A percentile compares a stretch with the other conserved stretches of the same genome.
Evolutionary conservation across 345 rosid genomes (phyloP).

Genomic region (Eucalyptus fibrosa): DNA sequence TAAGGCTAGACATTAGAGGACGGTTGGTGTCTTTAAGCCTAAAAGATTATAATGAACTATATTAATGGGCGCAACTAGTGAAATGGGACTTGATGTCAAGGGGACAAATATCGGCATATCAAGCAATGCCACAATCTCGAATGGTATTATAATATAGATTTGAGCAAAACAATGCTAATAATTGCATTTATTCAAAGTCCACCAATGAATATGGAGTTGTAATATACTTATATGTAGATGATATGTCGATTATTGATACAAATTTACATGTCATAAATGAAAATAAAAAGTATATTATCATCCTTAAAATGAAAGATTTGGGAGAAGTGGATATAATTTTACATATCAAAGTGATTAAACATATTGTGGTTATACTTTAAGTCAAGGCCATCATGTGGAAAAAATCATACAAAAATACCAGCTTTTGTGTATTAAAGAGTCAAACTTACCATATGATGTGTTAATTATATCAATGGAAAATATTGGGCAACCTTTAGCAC

Average conservation of each 20-base stretch:
- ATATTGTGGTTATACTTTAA: too few relatives aligned
- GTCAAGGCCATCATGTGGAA: background rate
- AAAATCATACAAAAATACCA: background rate
- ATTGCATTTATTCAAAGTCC: background rate
- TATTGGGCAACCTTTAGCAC: too few relatives aligned
- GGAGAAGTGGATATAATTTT: background rate
- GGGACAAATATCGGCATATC: too few relatives aligned
- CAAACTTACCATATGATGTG: background rate
- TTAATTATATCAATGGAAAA: too few relatives aligned
- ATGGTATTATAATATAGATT: too few relatives aligned
- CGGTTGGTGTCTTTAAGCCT: too few relatives aligned
- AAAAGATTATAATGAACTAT: too few relatives aligned
- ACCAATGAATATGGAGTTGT: background rate
- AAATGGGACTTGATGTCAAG: too few relatives aligned
- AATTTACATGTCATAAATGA: background rate
- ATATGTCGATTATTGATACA: background rate
- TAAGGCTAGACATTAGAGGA: too few relatives aligned
- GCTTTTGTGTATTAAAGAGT: background rate
- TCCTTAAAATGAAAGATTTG: background rate
- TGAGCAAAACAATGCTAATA: background rate
- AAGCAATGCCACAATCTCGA: too few relatives aligned
- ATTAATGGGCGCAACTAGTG: too few relatives aligned
- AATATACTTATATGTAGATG: background rate
- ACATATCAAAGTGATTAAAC: background rate
- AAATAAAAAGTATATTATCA: background rate